phyloP scores from a whole-genome alignment of 306 rosid genomes.

The Gastrolobium villosum region DNA sequence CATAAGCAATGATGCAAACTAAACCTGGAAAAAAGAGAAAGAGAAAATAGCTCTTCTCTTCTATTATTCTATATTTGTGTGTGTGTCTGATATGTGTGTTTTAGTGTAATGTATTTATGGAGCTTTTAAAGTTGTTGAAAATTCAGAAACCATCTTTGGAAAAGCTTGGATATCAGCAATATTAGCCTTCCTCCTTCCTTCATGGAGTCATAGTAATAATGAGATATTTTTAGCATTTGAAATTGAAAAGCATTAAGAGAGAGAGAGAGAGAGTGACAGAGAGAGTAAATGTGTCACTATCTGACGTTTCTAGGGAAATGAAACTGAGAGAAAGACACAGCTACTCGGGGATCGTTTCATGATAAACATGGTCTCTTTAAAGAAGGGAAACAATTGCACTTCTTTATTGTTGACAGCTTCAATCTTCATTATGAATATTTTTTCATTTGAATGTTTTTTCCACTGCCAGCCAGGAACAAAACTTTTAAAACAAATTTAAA shows the following conservation, averaged over 20 bases:
- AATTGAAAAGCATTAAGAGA: constrained; percentile 52
- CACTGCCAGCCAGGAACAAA: background rate
- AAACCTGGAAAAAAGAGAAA: constrained; percentile 46
- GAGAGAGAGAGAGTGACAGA: constrained; percentile 32
- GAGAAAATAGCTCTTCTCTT: constrained; percentile 18
- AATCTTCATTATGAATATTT: constrained; percentile 52
- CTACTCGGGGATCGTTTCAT: constrained; percentile 41
- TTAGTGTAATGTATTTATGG: constrained; percentile 61
- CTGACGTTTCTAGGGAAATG: constrained; percentile 82
- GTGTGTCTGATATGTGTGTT: constrained; percentile 32
- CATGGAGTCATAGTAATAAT: constrained; percentile 48
- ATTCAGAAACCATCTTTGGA: constrained; percentile 51
- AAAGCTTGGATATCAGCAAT: constrained; percentile 52
- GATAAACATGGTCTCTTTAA: constrained; percentile 55
- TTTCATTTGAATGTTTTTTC: constrained; percentile 42
- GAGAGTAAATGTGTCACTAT: constrained; percentile 57
- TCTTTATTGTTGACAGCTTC: constrained; percentile 49
- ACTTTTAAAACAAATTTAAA: background rate
- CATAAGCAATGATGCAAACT: constrained; percentile 49
- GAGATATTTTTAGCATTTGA: constrained; percentile 56
- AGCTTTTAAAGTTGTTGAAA: constrained; percentile 66
- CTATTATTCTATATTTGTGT: constrained; percentile 9
- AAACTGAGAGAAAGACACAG: constrained; percentile 55
- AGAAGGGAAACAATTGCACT: constrained; percentile 50
- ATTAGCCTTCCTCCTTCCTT: constrained; percentile 48